phyloP scores from a whole-genome alignment of 164 flowering plant species.

The Kingdonia uniflora region DNA sequence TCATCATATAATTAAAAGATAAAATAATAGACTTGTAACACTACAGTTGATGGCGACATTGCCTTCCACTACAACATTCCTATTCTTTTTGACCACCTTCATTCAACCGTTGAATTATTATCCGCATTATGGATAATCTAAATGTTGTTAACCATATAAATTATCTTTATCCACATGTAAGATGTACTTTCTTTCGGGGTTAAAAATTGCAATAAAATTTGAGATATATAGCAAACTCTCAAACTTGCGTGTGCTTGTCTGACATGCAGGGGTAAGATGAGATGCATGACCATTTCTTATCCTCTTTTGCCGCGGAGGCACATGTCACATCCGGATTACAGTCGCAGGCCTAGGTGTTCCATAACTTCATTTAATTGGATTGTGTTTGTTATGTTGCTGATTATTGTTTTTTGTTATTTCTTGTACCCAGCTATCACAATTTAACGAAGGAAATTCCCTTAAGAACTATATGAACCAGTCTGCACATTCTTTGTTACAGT shows the following conservation, averaged over 20 bases:
- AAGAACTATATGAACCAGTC: constrained; percentile 11
- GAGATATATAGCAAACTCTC: background rate
- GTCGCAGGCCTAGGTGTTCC: constrained; percentile 17
- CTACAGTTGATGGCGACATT: no score
- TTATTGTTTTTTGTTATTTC: background rate
- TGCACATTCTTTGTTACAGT: constrained; percentile 15
- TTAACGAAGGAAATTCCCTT: constrained; percentile 12
- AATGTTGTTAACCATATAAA: no score
- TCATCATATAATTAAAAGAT: background rate
- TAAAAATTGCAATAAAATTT: background rate
- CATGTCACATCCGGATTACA: constrained; percentile 12
- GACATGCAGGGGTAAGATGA: constrained; percentile 17
- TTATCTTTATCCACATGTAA: background rate
- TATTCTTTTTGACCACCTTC: no score
- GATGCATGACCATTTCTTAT: constrained; percentile 7
- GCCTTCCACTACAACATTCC: no score
- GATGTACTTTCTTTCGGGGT: background rate
- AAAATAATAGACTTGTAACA: background rate
- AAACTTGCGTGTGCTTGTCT: background rate
- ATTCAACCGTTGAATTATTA: no score
- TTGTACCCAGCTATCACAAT: constrained; percentile 10
- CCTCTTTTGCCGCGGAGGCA: constrained; percentile 12
- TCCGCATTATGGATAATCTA: no score
- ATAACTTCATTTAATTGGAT: background rate
- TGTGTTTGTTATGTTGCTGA: background rate